phyloP scores from a whole-genome alignment of 768 basidiomycete species.

The Tulasnella sp. region DNA sequence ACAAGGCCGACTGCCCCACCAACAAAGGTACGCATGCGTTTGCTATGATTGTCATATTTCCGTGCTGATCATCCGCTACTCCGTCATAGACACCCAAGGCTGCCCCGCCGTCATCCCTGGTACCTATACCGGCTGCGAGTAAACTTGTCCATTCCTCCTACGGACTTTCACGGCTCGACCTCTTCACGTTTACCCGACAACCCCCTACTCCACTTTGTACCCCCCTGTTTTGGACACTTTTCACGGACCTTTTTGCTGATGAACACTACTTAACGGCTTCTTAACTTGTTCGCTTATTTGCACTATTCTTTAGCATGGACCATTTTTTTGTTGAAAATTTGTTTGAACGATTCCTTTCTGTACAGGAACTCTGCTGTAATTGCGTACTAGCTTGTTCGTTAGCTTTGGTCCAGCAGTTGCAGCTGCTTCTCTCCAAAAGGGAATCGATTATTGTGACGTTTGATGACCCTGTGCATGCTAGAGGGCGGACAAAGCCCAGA shows the following conservation, averaged over 20 bases:
- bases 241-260: background rate
- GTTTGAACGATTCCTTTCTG: background rate
- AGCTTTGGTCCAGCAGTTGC: background rate
- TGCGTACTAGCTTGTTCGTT: background rate
- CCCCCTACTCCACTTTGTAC: background rate
- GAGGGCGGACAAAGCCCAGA: too few species aligned
- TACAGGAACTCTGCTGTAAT: background rate
- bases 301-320: background rate
- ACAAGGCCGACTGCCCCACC: slow-evolving; percentile 23
- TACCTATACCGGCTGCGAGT: slow-evolving; percentile 14
- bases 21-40: slow-evolving; percentile 11
- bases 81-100: slow-evolving; percentile 23
- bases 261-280: background rate
- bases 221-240: background rate
- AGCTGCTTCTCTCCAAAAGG: background rate
- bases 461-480: background rate
- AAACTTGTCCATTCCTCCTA: background rate
- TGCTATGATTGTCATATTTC: background rate
- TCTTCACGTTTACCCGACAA: background rate
- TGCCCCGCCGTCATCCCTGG: slow-evolving; percentile 25
- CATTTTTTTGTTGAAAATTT: background rate
- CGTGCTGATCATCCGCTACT: background rate
- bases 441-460: background rate
- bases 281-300: background rate
- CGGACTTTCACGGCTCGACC: background rate